Conservation (phyloP, 2,329 filamentous ascomycete genomes). For the Trichoderma hamatum region DNA sequence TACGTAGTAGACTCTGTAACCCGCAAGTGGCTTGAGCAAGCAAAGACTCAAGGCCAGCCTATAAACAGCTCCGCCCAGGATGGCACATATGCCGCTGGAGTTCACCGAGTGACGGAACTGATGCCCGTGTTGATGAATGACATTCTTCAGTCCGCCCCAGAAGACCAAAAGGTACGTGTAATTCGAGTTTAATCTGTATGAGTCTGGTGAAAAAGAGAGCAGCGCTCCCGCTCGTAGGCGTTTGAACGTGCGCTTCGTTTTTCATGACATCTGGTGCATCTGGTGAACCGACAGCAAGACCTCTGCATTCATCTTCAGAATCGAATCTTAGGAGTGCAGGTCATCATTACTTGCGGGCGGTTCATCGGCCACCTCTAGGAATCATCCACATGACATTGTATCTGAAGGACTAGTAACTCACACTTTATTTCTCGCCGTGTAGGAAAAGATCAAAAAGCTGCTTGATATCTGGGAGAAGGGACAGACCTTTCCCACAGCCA, state of each 20-base stretch:
- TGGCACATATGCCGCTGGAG: conserved; percentile 92
- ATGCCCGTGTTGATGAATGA: conserved; percentile 95
- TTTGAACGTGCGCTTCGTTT: conserved; percentile 17
- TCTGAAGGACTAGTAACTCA: conserved; percentile 43
- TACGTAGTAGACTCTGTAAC: conserved; percentile 99
- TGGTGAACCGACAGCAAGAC: conserved; percentile 12
- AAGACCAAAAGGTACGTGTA: conserved; percentile 93
- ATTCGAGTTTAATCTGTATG: conserved; percentile 26
- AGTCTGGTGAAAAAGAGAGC: conserved; percentile 16
- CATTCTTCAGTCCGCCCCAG: conserved; percentile 82
- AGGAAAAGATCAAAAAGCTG: conserved; percentile 93
- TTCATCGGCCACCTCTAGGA: conserved; percentile 30
- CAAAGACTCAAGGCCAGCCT: conserved; percentile 81
- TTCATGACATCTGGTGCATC: conserved; percentile 16
- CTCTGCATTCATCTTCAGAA: conserved; percentile 10
- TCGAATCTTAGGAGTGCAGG: conserved; percentile 14
- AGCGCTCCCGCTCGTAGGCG: conserved; percentile 27
- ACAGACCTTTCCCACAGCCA: conserved; percentile 79
- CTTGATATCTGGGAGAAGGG: conserved; percentile 98
- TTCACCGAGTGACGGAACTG: conserved; percentile 94
- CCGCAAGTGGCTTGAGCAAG: conserved; percentile 96
- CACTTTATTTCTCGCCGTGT: conserved; percentile 51
- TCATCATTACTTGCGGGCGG: conserved; percentile 32
- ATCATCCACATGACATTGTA: conserved; percentile 26
- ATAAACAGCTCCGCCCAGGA: conserved; percentile 80